phyloP scores from a whole-genome alignment of 257 asterid species.

The Solanum arcanum region DNA sequence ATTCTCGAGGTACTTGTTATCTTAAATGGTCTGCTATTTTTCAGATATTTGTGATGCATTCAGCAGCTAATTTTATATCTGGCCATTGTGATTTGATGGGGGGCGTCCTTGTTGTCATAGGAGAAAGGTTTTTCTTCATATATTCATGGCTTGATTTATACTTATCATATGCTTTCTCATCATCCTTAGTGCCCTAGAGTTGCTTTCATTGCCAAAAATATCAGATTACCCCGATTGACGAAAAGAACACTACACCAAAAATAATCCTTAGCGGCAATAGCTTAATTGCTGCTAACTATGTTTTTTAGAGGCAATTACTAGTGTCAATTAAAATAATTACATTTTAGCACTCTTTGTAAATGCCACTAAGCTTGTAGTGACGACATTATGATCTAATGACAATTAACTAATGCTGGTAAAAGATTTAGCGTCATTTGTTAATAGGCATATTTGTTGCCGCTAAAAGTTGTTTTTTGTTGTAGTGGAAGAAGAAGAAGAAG shows the following conservation, averaged over 20 bases:
- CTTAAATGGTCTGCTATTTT: neutral
- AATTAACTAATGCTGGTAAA: too few species aligned
- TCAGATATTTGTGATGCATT: neutral
- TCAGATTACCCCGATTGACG: neutral
- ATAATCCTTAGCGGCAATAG: too few species aligned
- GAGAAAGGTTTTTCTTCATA: neutral
- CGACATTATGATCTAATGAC: too few species aligned
- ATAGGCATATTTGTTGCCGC: too few species aligned
- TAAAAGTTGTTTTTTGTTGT: too few species aligned
- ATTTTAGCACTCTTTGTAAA: too few species aligned
- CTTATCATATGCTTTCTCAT: neutral
- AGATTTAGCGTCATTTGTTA: too few species aligned
- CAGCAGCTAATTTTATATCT: slow-evolving; percentile 75
- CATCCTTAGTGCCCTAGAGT: neutral
- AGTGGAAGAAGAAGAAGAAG: neutral
- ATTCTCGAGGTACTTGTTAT: neutral
- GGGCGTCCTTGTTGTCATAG: slow-evolving; percentile 24
- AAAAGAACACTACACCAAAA: neutral
- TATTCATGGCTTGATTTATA: neutral
- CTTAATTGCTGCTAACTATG: too few species aligned
- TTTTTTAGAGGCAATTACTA: too few species aligned
- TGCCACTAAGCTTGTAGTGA: too few species aligned
- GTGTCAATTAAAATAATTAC: too few species aligned
- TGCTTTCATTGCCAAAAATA: neutral
- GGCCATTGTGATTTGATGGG: slow-evolving; percentile 63